These are phyloP conservation scores for Wallacemonas sp. DNA, from an alignment of 208 protist species.

Conservation along the genomic window DNA sequence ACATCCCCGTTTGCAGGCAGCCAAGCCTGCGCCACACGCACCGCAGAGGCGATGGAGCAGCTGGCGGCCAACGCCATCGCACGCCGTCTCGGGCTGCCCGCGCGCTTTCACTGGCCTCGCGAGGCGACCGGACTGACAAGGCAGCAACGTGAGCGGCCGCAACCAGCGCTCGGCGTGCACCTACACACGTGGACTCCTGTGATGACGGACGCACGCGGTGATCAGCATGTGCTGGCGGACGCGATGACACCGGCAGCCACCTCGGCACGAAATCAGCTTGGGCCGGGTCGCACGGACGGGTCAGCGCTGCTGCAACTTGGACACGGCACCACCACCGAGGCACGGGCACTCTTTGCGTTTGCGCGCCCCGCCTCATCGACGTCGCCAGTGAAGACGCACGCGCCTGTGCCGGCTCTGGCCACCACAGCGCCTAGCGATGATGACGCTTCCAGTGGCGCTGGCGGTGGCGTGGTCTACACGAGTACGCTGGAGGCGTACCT, in stretches of 20 bases:
- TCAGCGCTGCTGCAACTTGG: neutral
- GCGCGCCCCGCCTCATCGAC: neutral
- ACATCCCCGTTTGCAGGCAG: neutral
- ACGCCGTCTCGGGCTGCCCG: slow-evolving; percentile 28
- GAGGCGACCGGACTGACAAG: too few species aligned
- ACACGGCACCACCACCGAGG: neutral
- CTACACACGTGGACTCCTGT: slow-evolving; percentile 11
- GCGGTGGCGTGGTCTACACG: slow-evolving; percentile 51
- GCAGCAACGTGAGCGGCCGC: neutral
- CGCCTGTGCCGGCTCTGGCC: too few species aligned
- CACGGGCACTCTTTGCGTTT: slow-evolving; percentile 8
- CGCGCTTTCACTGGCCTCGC: slow-evolving; percentile 44
- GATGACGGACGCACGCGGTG: neutral
- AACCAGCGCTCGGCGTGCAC: slow-evolving; percentile 3
- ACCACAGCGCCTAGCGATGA: too few species aligned
- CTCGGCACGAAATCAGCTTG: neutral
- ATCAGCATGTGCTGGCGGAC: neutral
- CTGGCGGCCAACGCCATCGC: slow-evolving; percentile 32
- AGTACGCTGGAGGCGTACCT: slow-evolving; percentile 53
- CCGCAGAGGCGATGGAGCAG: slow-evolving; percentile 26
- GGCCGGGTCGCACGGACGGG: neutral
- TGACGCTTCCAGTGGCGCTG: slow-evolving; percentile 20
- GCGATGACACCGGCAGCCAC: neutral
- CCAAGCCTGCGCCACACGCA: neutral
- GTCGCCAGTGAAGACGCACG: too few species aligned